Base-by-base conservation (phyloP, 2,329 filamentous ascomycete species). In the Beauveria brongniartii region DNA sequence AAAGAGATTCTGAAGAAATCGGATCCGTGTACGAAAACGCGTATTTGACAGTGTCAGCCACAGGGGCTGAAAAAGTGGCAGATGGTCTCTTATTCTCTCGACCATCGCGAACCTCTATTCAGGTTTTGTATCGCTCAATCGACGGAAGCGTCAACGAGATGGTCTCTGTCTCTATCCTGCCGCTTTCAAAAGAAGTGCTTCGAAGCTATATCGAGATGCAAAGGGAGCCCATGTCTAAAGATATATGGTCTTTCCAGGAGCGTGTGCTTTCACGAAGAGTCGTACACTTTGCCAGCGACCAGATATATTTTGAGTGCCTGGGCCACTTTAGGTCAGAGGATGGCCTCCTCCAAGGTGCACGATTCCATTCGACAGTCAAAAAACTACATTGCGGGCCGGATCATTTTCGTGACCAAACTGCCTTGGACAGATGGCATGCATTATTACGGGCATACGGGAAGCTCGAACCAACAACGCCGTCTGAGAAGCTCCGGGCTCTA, bases 261-360 rank as follows among this genome's bases (percentile, higher is more conserved):
- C 59, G 59, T 8, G 59, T 61, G 16, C 37, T 61, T 34, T 61
- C 59, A 37, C 43, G 24, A n/a, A 43, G 53, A 9, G 30, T 55
- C 10, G 44, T 61, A 12, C 59, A 61, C 46, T 61, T 61, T 55
- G 59, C 59, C 8, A 43, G 43, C 20, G 59, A 61, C 20, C 59
- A 61, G 30, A 28, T 61, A 4, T 61, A 56, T 37, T 55, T 56
- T 16, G 59, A 61, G 46, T 48, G 43, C n/a, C 14, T 43, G 4
- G 7, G 37, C 16, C 34, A 37, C 6, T 61, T 61, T 34, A 22
- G 12, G 8, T 51, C 59, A 8, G 59, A 61, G 40, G 53, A 61
- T 14, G 59, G 53, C 10, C 24, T 61, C 5, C 37, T 46, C 1
- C 26, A 57, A 47, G n/a, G 28, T 26, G 26, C 40, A 22, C 40